Evolutionary conservation across 2,329 filamentous ascomycete species (phyloP).

Genomic region (Pestalotiopsis sp.): DNA sequence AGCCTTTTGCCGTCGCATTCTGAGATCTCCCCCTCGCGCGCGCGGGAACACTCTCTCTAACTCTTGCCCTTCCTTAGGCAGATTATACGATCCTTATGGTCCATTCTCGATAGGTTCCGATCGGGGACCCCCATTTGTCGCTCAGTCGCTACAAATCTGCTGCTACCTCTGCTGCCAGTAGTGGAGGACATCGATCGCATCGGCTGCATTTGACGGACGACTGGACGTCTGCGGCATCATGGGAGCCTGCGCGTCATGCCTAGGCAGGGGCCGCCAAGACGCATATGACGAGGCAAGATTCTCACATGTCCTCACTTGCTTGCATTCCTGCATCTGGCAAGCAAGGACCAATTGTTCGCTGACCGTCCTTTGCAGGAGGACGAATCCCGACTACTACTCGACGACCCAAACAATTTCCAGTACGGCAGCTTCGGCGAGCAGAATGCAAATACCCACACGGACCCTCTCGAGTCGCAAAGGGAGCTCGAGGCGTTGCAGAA

Average conservation of each 20-base stretch:
- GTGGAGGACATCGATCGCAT: slow-evolving; percentile 6
- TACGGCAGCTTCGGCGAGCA: slow-evolving; percentile 67
- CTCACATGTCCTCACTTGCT: neutral
- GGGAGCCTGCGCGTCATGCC: slow-evolving; percentile 64
- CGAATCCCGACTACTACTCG: slow-evolving; percentile 61
- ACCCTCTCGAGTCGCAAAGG: slow-evolving; percentile 63
- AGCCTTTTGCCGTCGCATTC: neutral
- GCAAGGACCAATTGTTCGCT: neutral
- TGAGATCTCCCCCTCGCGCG: neutral
- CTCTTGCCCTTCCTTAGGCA: slow-evolving; percentile 34
- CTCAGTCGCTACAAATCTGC: slow-evolving; percentile 22
- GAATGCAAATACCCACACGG: slow-evolving; percentile 55
- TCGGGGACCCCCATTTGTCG: slow-evolving; percentile 18
- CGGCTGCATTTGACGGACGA: slow-evolving; percentile 11
- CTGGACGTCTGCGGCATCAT: slow-evolving; percentile 36
- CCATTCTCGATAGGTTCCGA: slow-evolving; percentile 20
- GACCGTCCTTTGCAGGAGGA: slow-evolving; percentile 46
- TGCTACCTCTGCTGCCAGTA: slow-evolving; percentile 7
- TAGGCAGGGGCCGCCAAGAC: slow-evolving; percentile 54
- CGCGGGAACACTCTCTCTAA: slow-evolving; percentile 23
- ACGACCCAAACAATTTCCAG: slow-evolving; percentile 59
- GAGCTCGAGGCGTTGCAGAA: slow-evolving; percentile 67
- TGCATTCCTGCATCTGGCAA: neutral
- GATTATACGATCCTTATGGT: slow-evolving; percentile 37
- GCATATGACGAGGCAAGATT: slow-evolving; percentile 56